Evolutionary conservation across 345 rosid species (phyloP), one percentile per base, ranked within the genome.

Genomic region (Streptanthus diversifolius): DNA sequence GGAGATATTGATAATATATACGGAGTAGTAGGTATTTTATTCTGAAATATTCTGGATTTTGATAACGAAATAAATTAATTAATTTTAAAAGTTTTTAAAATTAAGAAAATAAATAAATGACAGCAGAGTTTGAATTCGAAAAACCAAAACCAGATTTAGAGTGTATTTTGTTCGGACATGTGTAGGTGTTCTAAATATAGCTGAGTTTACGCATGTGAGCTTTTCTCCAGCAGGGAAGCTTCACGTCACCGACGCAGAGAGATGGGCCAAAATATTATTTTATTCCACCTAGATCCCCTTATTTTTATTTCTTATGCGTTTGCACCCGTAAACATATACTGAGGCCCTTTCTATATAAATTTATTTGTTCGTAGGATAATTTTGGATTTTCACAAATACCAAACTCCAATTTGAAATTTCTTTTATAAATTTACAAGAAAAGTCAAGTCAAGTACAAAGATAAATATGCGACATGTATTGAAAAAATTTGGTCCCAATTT

Each of bases 241-340:
- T 77, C 76, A 63, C 54, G 59, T 47, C 79, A 77, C 80, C 80
- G 80, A 70, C 71, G 60, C 58, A 17, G 8, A 35, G 27, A 19
- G 9, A 59, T 49, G 70, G 33, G 15, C 45, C 29, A 45, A 35
- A 3, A 32, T 70, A 45, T 57, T 63, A 22, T 37, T 70, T 70
- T 70, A 37, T 76, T 56, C 32, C 55, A 21, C 0, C 30, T 45
- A 29, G 36, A 40, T 56, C 80, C 80, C 44, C 11, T 47, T 2
- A 48, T 35, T 35, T 54, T 55, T 0, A 7, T 49, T 49, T 40
- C 35, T 15, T 64, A 3, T 24, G 33, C 37, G 21, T 60, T 68
- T 27, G 7, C 22, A 33, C 24, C 77, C 53, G 13, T 44, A 8
- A 15, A 33, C 2, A 12, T 41, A 30, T 30, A 18, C 3, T 19